Evolutionary conservation across 83 land plant genomes (phyloP).

Genomic region (Thuja plicata): DNA sequence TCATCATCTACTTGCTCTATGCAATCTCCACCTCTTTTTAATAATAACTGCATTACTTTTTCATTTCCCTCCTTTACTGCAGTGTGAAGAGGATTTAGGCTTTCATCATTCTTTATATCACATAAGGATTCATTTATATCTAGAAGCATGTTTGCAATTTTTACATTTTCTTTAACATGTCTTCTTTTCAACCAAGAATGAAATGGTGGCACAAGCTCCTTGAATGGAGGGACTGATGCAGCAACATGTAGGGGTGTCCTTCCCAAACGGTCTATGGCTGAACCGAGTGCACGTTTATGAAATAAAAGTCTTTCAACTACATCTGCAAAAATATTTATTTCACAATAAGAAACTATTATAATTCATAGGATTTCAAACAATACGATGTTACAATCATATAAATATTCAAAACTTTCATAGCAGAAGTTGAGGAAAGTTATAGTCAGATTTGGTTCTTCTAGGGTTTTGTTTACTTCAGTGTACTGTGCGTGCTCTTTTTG

Average conservation of each 20-base stretch:
- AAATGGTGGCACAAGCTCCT: no score
- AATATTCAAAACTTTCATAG: no score
- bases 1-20: neutral
- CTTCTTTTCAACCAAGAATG: neutral
- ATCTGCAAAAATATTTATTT: neutral
- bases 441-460: no score
- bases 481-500: no score
- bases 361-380: no score
- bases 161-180: neutral
- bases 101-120: neutral
- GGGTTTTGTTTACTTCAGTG: no score
- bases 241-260: neutral
- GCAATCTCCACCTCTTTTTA: neutral
- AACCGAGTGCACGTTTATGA: neutral
- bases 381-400: no score
- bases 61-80: neutral
- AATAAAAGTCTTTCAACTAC: neutral
- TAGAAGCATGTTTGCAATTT: neutral
- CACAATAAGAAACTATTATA: no score
- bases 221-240: neutral
- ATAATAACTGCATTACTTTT: neutral
- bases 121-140: neutral
- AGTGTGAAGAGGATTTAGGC: neutral
- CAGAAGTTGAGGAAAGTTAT: no score
- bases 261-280: neutral